A percentile compares a stretch with the other conserved stretches of the same genome.
These are phyloP conservation scores for Chalciporus sp. DNA, from an alignment of 1,284 basidiomycete genomes.

Conservation along the genomic window DNA sequence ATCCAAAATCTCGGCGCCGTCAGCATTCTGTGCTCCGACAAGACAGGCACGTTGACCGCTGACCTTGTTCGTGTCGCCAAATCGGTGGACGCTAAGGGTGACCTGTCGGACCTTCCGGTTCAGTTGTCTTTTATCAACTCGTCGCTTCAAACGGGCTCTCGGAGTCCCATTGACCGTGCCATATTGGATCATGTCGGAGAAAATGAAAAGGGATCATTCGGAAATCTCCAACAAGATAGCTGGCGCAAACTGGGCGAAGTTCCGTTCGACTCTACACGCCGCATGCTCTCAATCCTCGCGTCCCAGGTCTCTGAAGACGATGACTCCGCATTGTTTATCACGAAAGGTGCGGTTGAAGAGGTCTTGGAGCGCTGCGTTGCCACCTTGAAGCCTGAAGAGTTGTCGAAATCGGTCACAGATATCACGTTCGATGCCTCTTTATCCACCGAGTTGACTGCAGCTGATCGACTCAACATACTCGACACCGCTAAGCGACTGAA, in stretches of 20 bases:
- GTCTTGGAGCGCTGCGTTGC: constrained; percentile 34
- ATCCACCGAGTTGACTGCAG: constrained; percentile 17
- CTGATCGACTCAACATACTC: constrained; percentile 26
- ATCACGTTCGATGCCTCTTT: constrained; percentile 23
- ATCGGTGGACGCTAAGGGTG: constrained; percentile 27
- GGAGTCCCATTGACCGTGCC: constrained; percentile 35
- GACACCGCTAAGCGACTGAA: constrained; percentile 30
- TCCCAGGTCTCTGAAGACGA: constrained; percentile 3
- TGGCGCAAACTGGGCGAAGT: constrained; percentile 36
- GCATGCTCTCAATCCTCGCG: constrained; percentile 33
- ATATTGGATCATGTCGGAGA: constrained; percentile 32
- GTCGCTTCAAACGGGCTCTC: constrained; percentile 31
- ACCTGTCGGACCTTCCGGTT: constrained; percentile 26
- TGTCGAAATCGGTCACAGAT: constrained; percentile 12
- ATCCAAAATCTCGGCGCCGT: constrained; percentile 36
- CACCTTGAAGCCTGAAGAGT: constrained; percentile 22
- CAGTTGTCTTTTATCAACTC: constrained; percentile 34
- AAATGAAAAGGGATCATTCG: constrained; percentile 14
- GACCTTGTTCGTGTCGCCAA: constrained; percentile 36
- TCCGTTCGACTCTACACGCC: constrained; percentile 35
- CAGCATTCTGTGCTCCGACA: constrained; percentile 32
- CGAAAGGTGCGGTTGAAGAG: constrained; percentile 35
- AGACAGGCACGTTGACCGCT: constrained; percentile 35
- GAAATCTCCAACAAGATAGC: constrained; percentile 11
- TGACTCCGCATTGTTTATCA: constrained; percentile 29